These are phyloP conservation scores for Periglandula ipomoeae DNA, from an alignment of 2,329 filamentous ascomycete species.

Conservation along the genomic window DNA sequence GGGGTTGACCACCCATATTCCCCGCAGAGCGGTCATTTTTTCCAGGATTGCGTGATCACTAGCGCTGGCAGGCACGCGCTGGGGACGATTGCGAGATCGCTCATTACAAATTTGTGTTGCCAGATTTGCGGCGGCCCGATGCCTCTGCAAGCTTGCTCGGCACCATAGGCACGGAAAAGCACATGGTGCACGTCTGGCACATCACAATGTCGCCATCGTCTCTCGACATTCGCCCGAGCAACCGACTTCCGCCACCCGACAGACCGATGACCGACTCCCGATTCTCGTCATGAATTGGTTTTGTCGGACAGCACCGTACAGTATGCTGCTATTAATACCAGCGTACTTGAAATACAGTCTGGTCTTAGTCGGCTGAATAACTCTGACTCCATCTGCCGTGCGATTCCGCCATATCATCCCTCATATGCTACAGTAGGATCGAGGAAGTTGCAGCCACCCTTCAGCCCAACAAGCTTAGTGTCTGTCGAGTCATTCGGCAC, in stretches of 20 bases:
- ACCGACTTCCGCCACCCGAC: slow-evolving; percentile 11
- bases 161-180: background rate
- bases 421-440: no score
- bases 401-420: no score
- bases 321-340: no score
- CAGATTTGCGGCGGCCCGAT: slow-evolving; percentile 11
- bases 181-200: background rate
- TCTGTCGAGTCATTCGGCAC: no score
- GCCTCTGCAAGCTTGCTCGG: background rate
- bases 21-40: slow-evolving; percentile 17
- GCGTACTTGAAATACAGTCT: no score
- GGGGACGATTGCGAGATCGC: slow-evolving; percentile 14
- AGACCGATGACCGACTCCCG: slow-evolving; percentile 8
- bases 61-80: slow-evolving; percentile 13
- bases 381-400: no score
- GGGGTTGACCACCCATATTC: slow-evolving; percentile 6
- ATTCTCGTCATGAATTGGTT: background rate
- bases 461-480: no score
- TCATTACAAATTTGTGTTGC: slow-evolving; percentile 15
- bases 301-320: no score
- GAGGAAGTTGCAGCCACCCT: no score
- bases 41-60: slow-evolving; percentile 26
- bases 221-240: background rate
- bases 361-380: no score
- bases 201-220: slow-evolving; percentile 9